These are phyloP conservation scores for Alternaria dauci DNA, from an alignment of 2,329 filamentous ascomycete species.

Conservation along the genomic window DNA sequence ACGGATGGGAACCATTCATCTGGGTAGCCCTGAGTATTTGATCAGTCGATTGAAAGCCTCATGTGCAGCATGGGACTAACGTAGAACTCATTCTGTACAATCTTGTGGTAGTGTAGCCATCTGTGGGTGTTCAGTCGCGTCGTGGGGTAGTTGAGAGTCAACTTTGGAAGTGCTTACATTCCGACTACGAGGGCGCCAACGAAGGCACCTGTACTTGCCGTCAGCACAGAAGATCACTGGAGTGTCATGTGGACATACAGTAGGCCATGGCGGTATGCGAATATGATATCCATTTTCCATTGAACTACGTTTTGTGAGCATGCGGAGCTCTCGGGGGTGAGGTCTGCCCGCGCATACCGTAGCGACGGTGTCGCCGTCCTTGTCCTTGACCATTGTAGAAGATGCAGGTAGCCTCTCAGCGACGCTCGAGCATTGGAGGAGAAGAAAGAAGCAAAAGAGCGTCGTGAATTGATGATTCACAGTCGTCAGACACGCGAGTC, in stretches of 20 bases:
- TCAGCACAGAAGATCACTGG: slow-evolving; percentile 14
- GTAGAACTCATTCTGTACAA: slow-evolving; percentile 96
- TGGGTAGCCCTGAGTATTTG: slow-evolving; percentile 60
- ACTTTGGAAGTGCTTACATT: slow-evolving; percentile 51
- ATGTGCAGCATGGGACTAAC: slow-evolving; percentile 44
- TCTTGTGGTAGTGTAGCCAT: slow-evolving; percentile 91
- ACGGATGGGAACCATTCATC: slow-evolving; percentile 97
- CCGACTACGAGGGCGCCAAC: slow-evolving; percentile 85
- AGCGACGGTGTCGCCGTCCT: slow-evolving; percentile 69
- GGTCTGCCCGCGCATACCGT: slow-evolving; percentile 56
- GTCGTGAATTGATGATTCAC: slow-evolving; percentile 30
- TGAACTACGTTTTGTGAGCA: slow-evolving; percentile 64
- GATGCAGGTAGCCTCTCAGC: slow-evolving; percentile 9
- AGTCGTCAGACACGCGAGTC: slow-evolving; percentile 27
- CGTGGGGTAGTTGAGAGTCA: slow-evolving; percentile 12
- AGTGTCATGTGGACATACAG: slow-evolving; percentile 55
- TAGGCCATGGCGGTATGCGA: slow-evolving; percentile 86
- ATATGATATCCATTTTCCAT: slow-evolving; percentile 90
- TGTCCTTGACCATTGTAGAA: slow-evolving; percentile 65
- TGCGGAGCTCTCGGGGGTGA: slow-evolving; percentile 32
- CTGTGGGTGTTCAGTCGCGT: slow-evolving; percentile 50
- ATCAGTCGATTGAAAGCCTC: slow-evolving; percentile 19
- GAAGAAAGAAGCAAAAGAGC: slow-evolving; percentile 40
- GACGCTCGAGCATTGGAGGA: slow-evolving; percentile 26
- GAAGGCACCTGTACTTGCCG: slow-evolving; percentile 71